Evolutionary conservation across 371 early-diverging fungal species (phyloP), one percentile per base, ranked within the genome.

Genomic region (Mucor circinelloides): DNA sequence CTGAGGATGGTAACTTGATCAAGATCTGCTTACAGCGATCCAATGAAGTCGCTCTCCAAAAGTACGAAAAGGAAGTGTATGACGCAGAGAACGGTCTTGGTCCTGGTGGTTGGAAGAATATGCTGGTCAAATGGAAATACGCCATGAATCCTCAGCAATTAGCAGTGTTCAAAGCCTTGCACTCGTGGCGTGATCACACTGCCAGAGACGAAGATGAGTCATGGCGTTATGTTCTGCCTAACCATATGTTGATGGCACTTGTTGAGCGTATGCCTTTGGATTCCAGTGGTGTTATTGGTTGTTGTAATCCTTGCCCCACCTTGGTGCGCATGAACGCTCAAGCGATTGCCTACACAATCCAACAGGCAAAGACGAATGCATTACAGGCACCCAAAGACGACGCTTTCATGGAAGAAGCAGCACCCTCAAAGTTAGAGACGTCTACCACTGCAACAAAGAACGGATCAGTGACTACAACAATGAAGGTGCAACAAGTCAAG

Each of bases 191-290:
- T 36, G 98, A 98, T 77, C 85, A 85, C 44, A 87, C 78, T 4
- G 98, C 98, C 0, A 85, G 98, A 58, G 89, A 92, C 7, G 95
- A 96, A 69, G 98, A 98, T 78, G 98, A 98, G 78, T 92, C 91
- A 8, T 66, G 83, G 2, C 79, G 91, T n/a, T 99, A 94, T 73
- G 94, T 98, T 3, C 69, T 97, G 23, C 98, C 99, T 12, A 92
- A 91, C 71, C 93, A 94, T 69, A 92, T 95, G 93, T 78, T 98
- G 23, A 88, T 92, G 64, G 77, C 83, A 0, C 56, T 97, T 1
- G 90, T 95, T 1, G 87, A 88, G 55, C 76, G 84, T 23, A 90
- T 93, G 90, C 99, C 99, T 0, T 84, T 71, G 0, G 93, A 92
- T 10, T 74, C 86, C 3, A 69, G 89, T 0, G 87, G 80, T 10